A percentile compares a stretch with the other conserved stretches of the same genome.
Evolutionary conservation across 1,139 yeast genomes (phyloP).

Genomic region (Pneumocystis murina): DNA sequence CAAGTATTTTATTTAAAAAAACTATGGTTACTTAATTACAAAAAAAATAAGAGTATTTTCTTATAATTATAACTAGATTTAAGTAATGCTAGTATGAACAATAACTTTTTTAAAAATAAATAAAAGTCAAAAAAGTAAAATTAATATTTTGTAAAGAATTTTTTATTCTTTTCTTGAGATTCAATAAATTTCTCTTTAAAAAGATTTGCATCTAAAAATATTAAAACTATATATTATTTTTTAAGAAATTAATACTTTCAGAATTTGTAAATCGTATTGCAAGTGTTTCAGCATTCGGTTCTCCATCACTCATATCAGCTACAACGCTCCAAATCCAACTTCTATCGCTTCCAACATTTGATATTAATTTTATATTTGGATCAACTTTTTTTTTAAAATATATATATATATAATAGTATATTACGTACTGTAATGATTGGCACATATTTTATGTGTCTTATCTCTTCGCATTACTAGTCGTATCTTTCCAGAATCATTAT

Average conservation of each 20-base stretch:
- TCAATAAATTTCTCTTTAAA: conserved; percentile 84
- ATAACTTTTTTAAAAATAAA: not conserved
- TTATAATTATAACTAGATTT: not conserved
- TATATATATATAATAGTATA: not conserved
- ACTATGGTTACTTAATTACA: not conserved
- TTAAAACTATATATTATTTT: not conserved
- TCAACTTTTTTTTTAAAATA: conserved; percentile 27
- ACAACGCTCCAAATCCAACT: conserved; percentile 96
- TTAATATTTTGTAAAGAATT: conserved; percentile 18
- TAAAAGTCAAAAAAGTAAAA: not conserved
- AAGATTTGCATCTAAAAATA: conserved; percentile 51
- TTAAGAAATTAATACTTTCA: conserved; percentile 36
- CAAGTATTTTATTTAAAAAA: not conserved
- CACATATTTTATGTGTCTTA: conserved; percentile 93
- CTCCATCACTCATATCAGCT: conserved; percentile 91
- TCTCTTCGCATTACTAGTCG: conserved; percentile 97
- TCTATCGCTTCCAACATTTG: conserved; percentile 93
- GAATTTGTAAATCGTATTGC: conserved; percentile 95
- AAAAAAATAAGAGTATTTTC: not conserved
- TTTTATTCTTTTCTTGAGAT: conserved; percentile 55
- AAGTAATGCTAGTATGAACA: not conserved
- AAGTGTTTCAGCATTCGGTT: conserved; percentile 86
- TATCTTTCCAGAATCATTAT: conserved; percentile 63
- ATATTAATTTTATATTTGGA: conserved; percentile 70
- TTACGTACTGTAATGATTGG: conserved; percentile 63